Evolutionary conservation across 2,329 filamentous ascomycete genomes (phyloP).

Genomic region (Ramularia endophylla): DNA sequence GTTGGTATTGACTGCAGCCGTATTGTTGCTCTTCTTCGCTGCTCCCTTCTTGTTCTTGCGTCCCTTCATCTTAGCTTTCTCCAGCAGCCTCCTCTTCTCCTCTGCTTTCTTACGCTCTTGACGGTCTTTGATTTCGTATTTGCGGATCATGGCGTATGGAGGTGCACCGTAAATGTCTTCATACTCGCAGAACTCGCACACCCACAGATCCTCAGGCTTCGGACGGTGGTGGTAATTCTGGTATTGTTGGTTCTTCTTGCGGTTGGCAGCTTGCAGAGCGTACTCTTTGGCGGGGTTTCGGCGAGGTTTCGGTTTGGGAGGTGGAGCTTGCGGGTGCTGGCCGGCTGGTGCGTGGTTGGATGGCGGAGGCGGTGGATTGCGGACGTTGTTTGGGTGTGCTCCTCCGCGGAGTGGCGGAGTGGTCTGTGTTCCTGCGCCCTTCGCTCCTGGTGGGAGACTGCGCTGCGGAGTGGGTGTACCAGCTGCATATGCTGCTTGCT

Average conservation of each 20-base stretch:
- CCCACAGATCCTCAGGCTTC: constrained; percentile 71
- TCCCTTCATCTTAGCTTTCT: constrained; percentile 92
- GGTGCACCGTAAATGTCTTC: constrained; percentile 89
- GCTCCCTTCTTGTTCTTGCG: constrained; percentile 79
- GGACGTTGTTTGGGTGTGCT: constrained; percentile 8
- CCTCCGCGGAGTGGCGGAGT: constrained; percentile 19
- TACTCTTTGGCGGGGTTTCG: constrained; percentile 64
- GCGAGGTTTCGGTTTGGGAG: constrained; percentile 55
- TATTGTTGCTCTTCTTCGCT: constrained; percentile 47
- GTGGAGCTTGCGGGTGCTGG: constrained; percentile 30
- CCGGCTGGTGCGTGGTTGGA: constrained; percentile 23
- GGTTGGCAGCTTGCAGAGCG: constrained; percentile 65
- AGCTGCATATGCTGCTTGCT: constrained; percentile 19
- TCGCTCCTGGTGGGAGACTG: constrained; percentile 9
- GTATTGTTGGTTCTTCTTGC: constrained; percentile 70
- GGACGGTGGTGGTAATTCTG: constrained; percentile 71
- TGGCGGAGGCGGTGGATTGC: constrained; percentile 18
- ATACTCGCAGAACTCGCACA: constrained; percentile 98
- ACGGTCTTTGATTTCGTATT: constrained; percentile 92
- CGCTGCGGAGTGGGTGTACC: constrained; percentile 16
- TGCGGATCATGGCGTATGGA: constrained; percentile 75
- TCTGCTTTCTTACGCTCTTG: constrained; percentile 75
- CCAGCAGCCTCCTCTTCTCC: constrained; percentile 76
- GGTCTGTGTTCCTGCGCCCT: constrained; percentile 26
- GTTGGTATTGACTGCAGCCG: constrained; percentile 14